Conservation (phyloP, 139 green algal species). For the Nannochloris sp. region DNA sequence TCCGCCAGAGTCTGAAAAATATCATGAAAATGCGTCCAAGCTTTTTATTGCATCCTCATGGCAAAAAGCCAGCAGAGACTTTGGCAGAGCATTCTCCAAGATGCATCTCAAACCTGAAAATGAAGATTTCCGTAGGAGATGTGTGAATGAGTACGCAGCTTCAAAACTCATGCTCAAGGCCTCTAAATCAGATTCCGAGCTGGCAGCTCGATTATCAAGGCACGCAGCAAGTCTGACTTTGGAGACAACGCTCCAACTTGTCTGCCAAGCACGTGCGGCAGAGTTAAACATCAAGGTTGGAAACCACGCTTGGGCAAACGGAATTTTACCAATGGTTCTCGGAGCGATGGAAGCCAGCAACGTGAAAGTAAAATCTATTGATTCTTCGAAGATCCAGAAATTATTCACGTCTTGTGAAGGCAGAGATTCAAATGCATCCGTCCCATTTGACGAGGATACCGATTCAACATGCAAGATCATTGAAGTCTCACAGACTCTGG, state of each 20-base stretch:
- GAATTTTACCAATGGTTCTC: conserved; percentile 26
- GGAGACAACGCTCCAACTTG: neutral
- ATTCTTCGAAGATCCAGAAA: neutral
- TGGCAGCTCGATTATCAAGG: conserved; percentile 2
- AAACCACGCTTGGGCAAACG: conserved; percentile 10
- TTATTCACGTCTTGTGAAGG: neutral
- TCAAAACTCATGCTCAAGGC: conserved; percentile 16
- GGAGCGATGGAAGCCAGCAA: neutral
- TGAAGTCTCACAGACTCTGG: neutral
- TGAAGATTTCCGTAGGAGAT: neutral
- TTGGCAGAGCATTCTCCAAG: neutral
- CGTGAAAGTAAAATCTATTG: neutral
- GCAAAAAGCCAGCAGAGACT: neutral
- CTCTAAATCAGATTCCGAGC: neutral
- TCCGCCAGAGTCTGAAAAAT: neutral
- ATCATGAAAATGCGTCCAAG: neutral
- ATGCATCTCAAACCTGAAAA: neutral
- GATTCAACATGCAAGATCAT: neutral
- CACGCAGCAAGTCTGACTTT: conserved; percentile 17
- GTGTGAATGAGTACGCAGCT: conserved; percentile 17
- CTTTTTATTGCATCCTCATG: neutral
- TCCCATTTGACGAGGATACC: neutral
- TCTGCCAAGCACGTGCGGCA: conserved; percentile 10
- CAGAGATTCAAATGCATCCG: neutral
- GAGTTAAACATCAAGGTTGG: conserved; percentile 20